Percentiles rank a stretch among this genome's conserved stretches.
Conservation (phyloP, 768 basidiomycete species). For the Amanita subjunquillea region DNA sequence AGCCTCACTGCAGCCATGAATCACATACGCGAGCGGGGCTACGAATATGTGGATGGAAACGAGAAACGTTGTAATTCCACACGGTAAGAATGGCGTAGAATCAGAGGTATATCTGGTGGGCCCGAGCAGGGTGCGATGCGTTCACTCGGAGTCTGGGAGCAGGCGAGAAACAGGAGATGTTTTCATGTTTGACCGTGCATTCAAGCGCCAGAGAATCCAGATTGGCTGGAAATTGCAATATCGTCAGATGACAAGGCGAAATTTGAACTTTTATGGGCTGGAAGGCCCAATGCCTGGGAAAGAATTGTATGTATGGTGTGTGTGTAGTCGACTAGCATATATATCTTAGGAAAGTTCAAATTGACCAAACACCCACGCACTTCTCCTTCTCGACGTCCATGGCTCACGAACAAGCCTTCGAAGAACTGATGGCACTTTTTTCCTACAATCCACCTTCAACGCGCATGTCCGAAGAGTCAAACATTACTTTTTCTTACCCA, state of each 20-base stretch:
- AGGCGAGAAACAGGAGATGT: neutral
- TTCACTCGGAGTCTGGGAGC: neutral
- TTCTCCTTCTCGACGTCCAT: too few relatives aligned
- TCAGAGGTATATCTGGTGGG: neutral
- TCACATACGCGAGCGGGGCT: neutral
- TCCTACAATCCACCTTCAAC: neutral
- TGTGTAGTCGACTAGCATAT: neutral
- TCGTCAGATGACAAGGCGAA: neutral
- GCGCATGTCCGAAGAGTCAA: neutral
- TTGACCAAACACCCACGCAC: too few relatives aligned
- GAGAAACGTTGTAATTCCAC: neutral
- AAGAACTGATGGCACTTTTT: neutral
- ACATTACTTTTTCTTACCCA: neutral
- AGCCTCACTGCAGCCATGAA: neutral
- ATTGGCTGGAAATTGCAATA: neutral
- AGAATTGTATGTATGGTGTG: neutral
- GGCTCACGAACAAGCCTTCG: neutral
- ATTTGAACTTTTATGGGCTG: neutral
- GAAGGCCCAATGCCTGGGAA: neutral
- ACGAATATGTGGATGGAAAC: neutral
- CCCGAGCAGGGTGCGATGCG: neutral
- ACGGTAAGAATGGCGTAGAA: neutral
- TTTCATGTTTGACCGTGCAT: neutral
- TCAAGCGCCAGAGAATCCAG: neutral
- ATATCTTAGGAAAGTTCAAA: too few relatives aligned